phyloP scores from a whole-genome alignment of 2,329 filamentous ascomycete genomes.

The Ophiocordyceps camponoti-saundersi region DNA sequence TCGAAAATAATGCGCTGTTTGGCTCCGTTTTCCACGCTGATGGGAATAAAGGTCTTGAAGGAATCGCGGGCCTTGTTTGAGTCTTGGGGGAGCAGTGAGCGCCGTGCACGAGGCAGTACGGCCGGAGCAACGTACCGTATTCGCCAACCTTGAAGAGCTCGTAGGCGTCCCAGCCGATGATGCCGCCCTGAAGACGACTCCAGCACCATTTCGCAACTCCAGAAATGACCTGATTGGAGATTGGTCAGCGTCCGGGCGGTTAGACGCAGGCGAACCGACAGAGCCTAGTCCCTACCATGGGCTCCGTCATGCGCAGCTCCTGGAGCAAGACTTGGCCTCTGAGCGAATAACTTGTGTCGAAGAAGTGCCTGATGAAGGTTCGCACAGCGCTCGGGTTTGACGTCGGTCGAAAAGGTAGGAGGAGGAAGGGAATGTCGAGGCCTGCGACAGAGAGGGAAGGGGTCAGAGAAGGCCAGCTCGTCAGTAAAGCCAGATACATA shows the following conservation, averaged over 20 bases:
- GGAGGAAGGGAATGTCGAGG: conserved; percentile 78
- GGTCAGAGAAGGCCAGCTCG: background rate
- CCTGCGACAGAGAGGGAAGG: conserved; percentile 29
- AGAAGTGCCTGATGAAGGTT: conserved; percentile 86
- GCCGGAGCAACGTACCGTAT: conserved; percentile 44
- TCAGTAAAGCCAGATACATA: conserved; percentile 24
- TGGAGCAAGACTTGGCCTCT: conserved; percentile 58
- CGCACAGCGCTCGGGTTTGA: conserved; percentile 85
- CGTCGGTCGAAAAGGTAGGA: conserved; percentile 84
- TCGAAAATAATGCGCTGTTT: conserved; percentile 83
- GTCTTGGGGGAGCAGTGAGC: conserved; percentile 33
- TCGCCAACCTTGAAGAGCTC: conserved; percentile 92
- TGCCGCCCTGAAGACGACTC: conserved; percentile 76
- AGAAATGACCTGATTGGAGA: conserved; percentile 53
- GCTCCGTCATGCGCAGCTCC: conserved; percentile 83
- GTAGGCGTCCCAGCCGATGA: conserved; percentile 95
- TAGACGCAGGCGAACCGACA: conserved; percentile 1
- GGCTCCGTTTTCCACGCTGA: conserved; percentile 77
- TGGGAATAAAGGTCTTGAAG: conserved; percentile 89
- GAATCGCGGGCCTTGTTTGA: conserved; percentile 82
- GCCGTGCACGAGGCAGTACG: background rate
- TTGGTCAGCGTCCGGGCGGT: background rate
- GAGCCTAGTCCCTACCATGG: conserved; percentile 49
- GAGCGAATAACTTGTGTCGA: conserved; percentile 49
- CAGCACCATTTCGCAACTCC: conserved; percentile 98